Evolutionary conservation across 108 stramenopile species (phyloP).

Genomic region (Cyclotella kingstonii): DNA sequence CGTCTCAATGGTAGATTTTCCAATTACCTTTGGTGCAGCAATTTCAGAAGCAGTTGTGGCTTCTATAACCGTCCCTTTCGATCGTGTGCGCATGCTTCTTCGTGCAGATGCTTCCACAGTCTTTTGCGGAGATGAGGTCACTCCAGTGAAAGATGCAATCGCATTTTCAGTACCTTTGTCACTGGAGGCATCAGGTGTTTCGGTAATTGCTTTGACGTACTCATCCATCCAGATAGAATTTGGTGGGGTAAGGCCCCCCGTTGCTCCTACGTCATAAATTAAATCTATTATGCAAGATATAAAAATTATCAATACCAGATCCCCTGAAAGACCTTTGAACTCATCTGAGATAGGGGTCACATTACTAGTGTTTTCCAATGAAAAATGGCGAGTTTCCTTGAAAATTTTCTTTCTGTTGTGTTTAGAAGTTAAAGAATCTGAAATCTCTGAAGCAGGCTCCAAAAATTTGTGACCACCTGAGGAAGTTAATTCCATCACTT

Average conservation of each 20-base stretch:
- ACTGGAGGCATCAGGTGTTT: neutral
- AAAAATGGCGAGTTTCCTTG: neutral
- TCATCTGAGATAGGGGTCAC: neutral
- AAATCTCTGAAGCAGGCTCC: neutral
- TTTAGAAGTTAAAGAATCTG: neutral
- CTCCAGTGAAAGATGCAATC: neutral
- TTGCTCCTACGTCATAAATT: conserved; percentile 32
- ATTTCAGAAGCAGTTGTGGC: too few relatives aligned
- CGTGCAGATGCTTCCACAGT: conserved; percentile 2
- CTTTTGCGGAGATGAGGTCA: neutral
- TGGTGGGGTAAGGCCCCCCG: conserved; percentile 29
- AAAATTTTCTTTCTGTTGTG: conserved; percentile 26
- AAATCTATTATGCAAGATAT: conserved; percentile 35
- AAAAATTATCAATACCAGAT: conserved; percentile 36
- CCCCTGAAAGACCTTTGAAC: conserved; percentile 18
- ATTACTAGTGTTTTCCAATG: neutral
- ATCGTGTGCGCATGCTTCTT: conserved; percentile 25
- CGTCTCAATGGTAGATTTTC: too few relatives aligned
- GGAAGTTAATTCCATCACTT: conserved; percentile 19
- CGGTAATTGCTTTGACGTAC: conserved; percentile 35
- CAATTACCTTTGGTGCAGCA: conserved; percentile 5
- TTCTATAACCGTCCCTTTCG: too few relatives aligned
- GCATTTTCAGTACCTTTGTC: neutral
- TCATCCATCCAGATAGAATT: conserved; percentile 48
- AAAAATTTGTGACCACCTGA: neutral